Base-by-base conservation (phyloP, 2,329 filamentous ascomycete species). In the Phaeosphaeria sp. region DNA sequence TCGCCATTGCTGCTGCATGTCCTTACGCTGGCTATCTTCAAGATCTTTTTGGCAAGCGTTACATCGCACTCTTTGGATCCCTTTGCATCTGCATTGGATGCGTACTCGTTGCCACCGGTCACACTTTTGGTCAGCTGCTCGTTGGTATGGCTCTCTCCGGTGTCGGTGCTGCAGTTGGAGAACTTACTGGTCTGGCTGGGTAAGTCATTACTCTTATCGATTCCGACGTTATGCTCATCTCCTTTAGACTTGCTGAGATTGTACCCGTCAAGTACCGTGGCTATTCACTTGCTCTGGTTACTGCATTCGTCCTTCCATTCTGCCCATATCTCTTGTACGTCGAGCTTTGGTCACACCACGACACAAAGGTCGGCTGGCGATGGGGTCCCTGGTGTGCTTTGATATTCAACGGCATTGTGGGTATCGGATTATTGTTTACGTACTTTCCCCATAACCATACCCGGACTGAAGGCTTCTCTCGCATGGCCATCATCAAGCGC, bases 21-120 rank as follows among this genome's bases (percentile, higher is more conserved):
- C 73, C 74, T 0, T 76, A 73, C 46, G 72, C 72, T 41, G 74
- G 74, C 17, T 77, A 75, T 52, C 65, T 76, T 6, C 72, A 74
- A 21, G 74, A 76, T 58, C 55, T 77, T 6, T 75, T 76, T 21
- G 74, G 74, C 3, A 72, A 74, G 52, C 62, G 74, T 13, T 75
- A 76, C 46, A 75, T 75, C 27, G 71, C 74, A 9, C 62, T 77
- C 17, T 72, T 74, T 21, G 73, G 72, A 2, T 66, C 71, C 1
- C 22, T 69, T 1, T 70, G 62, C 33, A 69, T 75, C n/a, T 72
- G 69, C 42, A 52, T 73, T 17, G 73, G 73, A 6, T 72, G 67
- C 43, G 46, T 65, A 18, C 61, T 76, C 9, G 59, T 76, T 15
- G 73, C 59, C 1, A 71, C 72, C 18, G 65, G 68, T 17, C 68